Evolutionary conservation across 352 stramenopile genomes (phyloP).

Genomic region (Pythium oligandrum): DNA sequence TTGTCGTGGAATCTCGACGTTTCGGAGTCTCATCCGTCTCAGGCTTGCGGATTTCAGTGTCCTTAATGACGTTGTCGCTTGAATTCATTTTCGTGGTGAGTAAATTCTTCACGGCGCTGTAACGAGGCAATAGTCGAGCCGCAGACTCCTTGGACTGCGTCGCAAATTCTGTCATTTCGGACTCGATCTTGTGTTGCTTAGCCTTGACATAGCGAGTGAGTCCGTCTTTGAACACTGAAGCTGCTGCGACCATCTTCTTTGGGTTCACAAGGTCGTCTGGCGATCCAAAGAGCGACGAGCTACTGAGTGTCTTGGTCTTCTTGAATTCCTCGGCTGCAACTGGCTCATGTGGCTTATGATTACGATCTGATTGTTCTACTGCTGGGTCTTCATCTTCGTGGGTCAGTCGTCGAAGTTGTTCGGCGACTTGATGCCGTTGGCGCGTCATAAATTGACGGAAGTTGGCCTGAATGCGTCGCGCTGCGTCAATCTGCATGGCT

Average conservation of each 20-base stretch:
- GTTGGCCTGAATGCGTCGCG: conserved; percentile 16
- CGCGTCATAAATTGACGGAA: conserved; percentile 8
- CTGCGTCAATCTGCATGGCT: neutral
- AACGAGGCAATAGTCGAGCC: conserved; percentile 27
- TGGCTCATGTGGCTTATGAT: too few species aligned
- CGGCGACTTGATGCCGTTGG: neutral
- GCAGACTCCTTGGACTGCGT: conserved; percentile 36
- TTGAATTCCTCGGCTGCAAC: too few species aligned
- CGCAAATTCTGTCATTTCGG: conserved; percentile 29
- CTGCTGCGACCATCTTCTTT: conserved; percentile 24
- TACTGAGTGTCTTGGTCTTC: neutral
- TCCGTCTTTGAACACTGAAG: conserved; percentile 23
- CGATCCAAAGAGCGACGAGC: conserved; percentile 4
- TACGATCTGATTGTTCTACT: too few species aligned
- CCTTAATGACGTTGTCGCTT: neutral
- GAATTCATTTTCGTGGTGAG: conserved; percentile 9
- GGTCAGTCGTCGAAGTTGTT: conserved; percentile 11
- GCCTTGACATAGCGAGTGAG: conserved; percentile 33
- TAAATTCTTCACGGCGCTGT: conserved; percentile 29
- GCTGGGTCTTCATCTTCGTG: conserved; percentile 5
- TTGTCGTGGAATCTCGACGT: too few species aligned
- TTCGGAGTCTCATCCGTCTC: too few species aligned
- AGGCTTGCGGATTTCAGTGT: conserved; percentile 1
- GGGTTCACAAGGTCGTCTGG: conserved; percentile 15
- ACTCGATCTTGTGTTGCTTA: conserved; percentile 32